Evolutionary conservation across 345 rosid species (phyloP), one percentile per base, ranked within the genome.

Genomic region (Schrenkiella parvula): DNA sequence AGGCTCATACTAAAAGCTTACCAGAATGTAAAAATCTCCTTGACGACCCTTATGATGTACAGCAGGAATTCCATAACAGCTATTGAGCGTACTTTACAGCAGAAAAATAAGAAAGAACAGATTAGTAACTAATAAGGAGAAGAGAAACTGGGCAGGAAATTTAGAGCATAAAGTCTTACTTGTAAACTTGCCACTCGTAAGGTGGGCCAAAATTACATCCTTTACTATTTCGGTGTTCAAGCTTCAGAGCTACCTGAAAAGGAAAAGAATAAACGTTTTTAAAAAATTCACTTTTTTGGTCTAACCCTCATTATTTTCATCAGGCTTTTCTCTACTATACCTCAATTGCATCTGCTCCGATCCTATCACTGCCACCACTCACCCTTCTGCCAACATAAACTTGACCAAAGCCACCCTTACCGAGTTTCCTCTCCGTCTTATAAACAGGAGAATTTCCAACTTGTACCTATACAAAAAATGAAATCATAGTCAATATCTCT

Each of bases 401-500:
- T 83, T 95, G 99, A 35, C 99, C 98, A 81, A 95, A 95, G 47
- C 99, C 99, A 79, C 99, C 99, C 79, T 95, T 95, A 17, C 99
- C 99, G 76, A 95, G 80, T 80, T 88, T 95, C 78, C 86, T 88
- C 52, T 87, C 99, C 2, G 84, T 80, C 85, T 80, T 91, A 81
- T 89, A 95, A 59, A 82, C 58, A 63, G 98, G 98, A 71, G 99
- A 95, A 67, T 81, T 86, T 12, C 92, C 97, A 79, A 95, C 89
- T 82, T 89, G 96, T 53, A 91, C 97, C 99, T 95, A 76, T 18
- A 78, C 48, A 25, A 72, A 46, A 68, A 67, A 65, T 1, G 31
- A 65, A 31, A 66, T 34, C 18, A 64, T 28, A 22, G 37, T 76
- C 5, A 71, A 70, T 48, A 47, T 39, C 35, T 56, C 64, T 53